These are phyloP conservation scores for Parastagonospora avenae DNA, from an alignment of 2,329 filamentous ascomycete genomes.

Conservation along the genomic window DNA sequence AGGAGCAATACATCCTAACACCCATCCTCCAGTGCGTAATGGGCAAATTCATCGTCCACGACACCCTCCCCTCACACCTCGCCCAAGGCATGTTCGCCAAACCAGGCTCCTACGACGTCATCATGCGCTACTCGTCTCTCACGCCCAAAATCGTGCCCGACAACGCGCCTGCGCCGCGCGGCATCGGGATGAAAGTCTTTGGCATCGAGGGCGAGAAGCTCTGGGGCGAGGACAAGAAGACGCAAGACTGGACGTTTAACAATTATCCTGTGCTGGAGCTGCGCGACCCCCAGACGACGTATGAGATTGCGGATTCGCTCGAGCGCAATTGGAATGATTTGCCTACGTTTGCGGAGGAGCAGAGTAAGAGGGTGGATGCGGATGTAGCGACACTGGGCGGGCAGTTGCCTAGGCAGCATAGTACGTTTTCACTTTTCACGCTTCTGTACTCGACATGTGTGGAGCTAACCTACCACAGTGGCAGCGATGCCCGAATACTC, in stretches of 20 bases:
- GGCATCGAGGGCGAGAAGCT: slow-evolving; percentile 48
- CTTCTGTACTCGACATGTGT: not conserved
- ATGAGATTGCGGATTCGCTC: slow-evolving; percentile 45
- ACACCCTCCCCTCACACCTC: slow-evolving; percentile 52
- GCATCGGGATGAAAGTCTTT: slow-evolving; percentile 58
- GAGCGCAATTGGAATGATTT: slow-evolving; percentile 35
- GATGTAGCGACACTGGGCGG: slow-evolving; percentile 32
- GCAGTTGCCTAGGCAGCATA: slow-evolving; percentile 29
- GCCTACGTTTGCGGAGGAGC: slow-evolving; percentile 37
- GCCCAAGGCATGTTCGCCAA: slow-evolving; percentile 40
- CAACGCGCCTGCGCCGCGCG: slow-evolving; percentile 51
- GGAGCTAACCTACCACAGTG: slow-evolving; percentile 10
- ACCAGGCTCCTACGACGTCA: slow-evolving; percentile 29
- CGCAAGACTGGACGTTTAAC: slow-evolving; percentile 57
- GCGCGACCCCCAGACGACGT: slow-evolving; percentile 52
- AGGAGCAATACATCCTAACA: not conserved
- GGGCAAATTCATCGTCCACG: slow-evolving; percentile 51
- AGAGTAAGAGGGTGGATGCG: slow-evolving; percentile 50
- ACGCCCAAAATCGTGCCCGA: slow-evolving; percentile 33
- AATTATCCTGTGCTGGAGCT: slow-evolving; percentile 55
- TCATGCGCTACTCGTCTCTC: slow-evolving; percentile 35
- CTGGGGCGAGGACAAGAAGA: slow-evolving; percentile 38
- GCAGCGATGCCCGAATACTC: slow-evolving; percentile 49
- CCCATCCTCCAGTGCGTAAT: slow-evolving; percentile 43
- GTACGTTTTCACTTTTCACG: slow-evolving; percentile 4